Evolutionary conservation across 495 filamentous ascomycete genomes (phyloP), one percentile per base, ranked within the genome.

Genomic region (Platismatia glauca): DNA sequence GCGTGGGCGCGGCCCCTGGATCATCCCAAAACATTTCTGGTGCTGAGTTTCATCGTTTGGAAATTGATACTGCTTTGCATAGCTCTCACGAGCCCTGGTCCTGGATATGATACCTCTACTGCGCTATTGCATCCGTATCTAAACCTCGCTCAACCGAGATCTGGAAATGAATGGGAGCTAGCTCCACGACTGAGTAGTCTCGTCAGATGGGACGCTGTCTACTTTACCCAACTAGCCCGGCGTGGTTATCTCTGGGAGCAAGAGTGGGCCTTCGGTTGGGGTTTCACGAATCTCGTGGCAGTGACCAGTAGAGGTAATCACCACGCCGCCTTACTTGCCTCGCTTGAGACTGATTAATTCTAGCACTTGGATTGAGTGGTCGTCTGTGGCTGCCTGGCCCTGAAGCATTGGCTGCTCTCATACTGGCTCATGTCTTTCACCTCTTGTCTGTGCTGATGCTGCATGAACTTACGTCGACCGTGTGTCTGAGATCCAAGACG

Each of bases 261-360:
- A 75, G 91, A 97, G 75, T 97, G 92, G 91, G 94, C 95, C 1
- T 98, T 96, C 76, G 87, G 90, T 27, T 83, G 78, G 72, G 84
- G 84, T 2, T 84, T 86, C 63, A 80, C 86, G 7, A 73, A 77
- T 53, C 58, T 83, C 41, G 71, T 91, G 35, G 63, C 68, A 8
- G 62, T 70, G 22, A 60, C 84, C 20, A 68, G 74, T 41, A 74
- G 71, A 66, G 77, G 86, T 88, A 77, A 61, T 62, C 20, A 16
- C 18, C 35, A 31, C 71, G 50, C 16, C 68, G 22, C 31, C 38
- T 18, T 35, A 11, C n/a, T 4, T 16, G 18, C 22, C 22, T 50
- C n/a, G 38, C 15, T 11, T 43, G 7, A 22, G 6, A 27, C 34
- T 59, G 35, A 65, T 33, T 27, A 15, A 5, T 46, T 29, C 15